Evolutionary conservation across 2,329 filamentous ascomycete genomes (phyloP), one percentile per base, ranked within the genome.

Genomic region (Cryphonectria carpinicola): DNA sequence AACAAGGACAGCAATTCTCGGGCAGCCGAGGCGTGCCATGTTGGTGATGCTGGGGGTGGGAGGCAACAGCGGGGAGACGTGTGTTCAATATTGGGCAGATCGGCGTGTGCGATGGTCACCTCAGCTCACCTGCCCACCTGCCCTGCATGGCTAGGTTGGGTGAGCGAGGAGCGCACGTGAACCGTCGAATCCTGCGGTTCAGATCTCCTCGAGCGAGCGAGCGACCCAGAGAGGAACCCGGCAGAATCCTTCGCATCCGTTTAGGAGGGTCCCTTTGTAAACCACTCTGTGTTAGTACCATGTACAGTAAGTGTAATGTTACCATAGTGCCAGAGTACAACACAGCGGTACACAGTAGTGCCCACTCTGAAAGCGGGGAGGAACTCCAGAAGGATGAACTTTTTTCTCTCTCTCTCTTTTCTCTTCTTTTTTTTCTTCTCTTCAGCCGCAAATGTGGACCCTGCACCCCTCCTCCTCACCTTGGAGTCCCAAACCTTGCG

Each of bases 301-400:
- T 11, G 19, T 49, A n/a, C 19, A 49, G 46, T n/a, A n/a, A 49
- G 22, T n/a, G 46, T 4, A 49, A 49, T 22, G 22, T 7, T n/a
- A n/a, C 46, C 22, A 8, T 49, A n/a, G 46, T 22, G 17, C 46
- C 22, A 49, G 8, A 22, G 46, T 49, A 49, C 46, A 49, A n/a
- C 46, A n/a, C 17, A 49, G 46, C 19, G 14, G 14, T 35, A 32
- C 52, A 11, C 52, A 56, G 52, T 4, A 32, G 58, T 61, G 35
- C 22, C 58, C 58, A 61, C 58, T 3, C 35, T 3, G 58, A 61
- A 25, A 32, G 58, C 67, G 61, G 35, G 39, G 35, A 37, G n/a
- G 52, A n/a, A 37, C n/a, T 37, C n/a, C 43, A 43, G 61, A 58
- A 61, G 58, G 58, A 61, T 61, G 62, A 65, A 61, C 35, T 69